Base-by-base conservation (phyloP, 129 eudicot species). In the Dittrichia graveolens region DNA sequence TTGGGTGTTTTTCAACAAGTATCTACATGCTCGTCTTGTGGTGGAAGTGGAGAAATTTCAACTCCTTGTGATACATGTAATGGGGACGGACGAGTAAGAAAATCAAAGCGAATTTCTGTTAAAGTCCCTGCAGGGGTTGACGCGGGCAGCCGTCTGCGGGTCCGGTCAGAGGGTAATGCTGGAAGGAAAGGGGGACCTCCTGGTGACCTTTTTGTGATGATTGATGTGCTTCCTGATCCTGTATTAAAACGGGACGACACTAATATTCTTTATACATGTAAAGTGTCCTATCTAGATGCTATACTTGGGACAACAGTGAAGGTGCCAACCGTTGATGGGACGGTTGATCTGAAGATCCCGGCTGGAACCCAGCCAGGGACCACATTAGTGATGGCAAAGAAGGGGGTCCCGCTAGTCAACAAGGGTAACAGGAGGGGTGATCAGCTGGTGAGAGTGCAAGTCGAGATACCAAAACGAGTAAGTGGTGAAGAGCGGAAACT, bases 61-160 rank as follows among this genome's bases (percentile, higher is more conserved):
- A 79, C 96, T 18, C 97, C 94, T n/a, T 94, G 97, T 77, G 74
- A 61, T 67, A 88, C 95, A 7, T 94, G 97, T 5, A 53, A 73
- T 0, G 97, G 99, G 34, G 97, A 94, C 9, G 96, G 99, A 6
- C 85, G 97, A 13, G 88, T 85, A 19, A 79, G 75, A 52, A 94
- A 88, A 77, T 82, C 97, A 0, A 90, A 90, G 73, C 87, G 85
- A 4, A 82, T 94, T 38, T 84, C 82, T 76, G 79, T 90, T 18
- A 86, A 90, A 78, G 88, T 94, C 58, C 97, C 97, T n/a, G 84
- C 99, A 8, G 99, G 99, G 37, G 97, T 94, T 3, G 99, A 94
- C 24, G 66, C 89, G 0, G 99, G 97, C 18, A 85, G 87, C 79
- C 89, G 95, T 5, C 68, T 94, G 56, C 65, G 97, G 73, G 93